Conservation (phyloP, 2,329 filamentous ascomycete species). For the Thielaviopsis musarum region DNA sequence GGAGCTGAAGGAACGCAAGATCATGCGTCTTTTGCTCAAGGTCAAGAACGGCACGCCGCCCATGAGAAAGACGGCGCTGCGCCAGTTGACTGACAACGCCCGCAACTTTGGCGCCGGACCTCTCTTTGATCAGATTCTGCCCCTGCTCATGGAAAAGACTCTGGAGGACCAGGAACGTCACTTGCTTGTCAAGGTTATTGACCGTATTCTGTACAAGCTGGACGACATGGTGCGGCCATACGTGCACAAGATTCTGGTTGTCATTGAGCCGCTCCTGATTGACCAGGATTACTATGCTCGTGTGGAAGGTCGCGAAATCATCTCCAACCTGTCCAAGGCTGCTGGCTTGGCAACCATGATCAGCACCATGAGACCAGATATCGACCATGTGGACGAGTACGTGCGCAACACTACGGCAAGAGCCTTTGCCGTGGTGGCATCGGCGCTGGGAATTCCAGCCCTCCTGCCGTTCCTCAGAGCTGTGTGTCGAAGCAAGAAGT, state of each 20-base stretch:
- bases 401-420: conserved; percentile 94
- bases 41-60: conserved; percentile 98
- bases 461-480: conserved; percentile 88
- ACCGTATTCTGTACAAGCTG: conserved; percentile 94
- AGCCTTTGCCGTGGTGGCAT: conserved; percentile 93
- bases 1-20: conserved; percentile 93
- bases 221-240: conserved; percentile 92
- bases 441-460: conserved; percentile 86
- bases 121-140: conserved; percentile 93
- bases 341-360: conserved; percentile 98
- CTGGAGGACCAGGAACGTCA: conserved; percentile 96
- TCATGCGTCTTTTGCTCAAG: conserved; percentile 90
- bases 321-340: conserved; percentile 92
- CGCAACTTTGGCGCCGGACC: conserved; percentile 87
- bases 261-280: conserved; percentile 97
- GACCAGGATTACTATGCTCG: conserved; percentile 99
- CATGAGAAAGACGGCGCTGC: conserved; percentile 94
- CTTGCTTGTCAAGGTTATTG: conserved; percentile 96
- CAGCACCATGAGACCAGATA: conserved; percentile 96
- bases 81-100: conserved; percentile 94
- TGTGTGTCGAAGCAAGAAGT: conserved; percentile 96
- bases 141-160: conserved; percentile 94
- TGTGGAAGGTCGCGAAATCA: conserved; percentile 95
- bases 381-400: conserved; percentile 96
- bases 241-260: conserved; percentile 94